Evolutionary conservation across 306 rosid species (phyloP), one percentile per base, ranked within the genome.

Genomic region (Argentina anserina): DNA sequence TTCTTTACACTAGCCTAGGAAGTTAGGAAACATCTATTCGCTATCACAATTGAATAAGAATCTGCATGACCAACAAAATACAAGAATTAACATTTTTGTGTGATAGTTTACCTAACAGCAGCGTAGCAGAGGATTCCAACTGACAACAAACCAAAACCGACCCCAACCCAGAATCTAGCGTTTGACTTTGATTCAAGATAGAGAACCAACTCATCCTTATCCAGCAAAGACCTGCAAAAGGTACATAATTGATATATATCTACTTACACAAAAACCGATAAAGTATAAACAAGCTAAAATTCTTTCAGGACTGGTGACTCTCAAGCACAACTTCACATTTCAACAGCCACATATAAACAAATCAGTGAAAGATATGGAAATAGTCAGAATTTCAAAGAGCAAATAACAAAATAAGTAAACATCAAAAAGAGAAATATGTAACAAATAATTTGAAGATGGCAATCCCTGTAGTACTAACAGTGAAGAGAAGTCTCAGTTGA

Each of bases 121-220:
- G 98, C 87, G 56, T 80, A 94, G 82, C 97, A 87, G 53, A 94
- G 94, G 80, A 91, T 50, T 59, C 90, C 96, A 83, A 89, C 45
- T 33, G 99, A 88, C 55, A 94, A 25, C 8, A 97, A 85, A 81
- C 95, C 87, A 10, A 91, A 87, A 60, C 83, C 47, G 66, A 88
- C 20, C 58, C 97, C 85, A 77, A 86, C 64, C 90, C 93, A 82
- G 76, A 91, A 83, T 67, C 89, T 80, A 55, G 76, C 5, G 71
- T 79, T 94, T 2, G 86, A 67, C 79, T 65, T 82, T 69, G 70
- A 72, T 74, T 88, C 80, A 55, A 91, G 89, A 74, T 89, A 88
- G 56, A 49, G 53, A 75, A 94, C 83, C 93, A 94, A 91, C 85
- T 88, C 88, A 69, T 94, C 95, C 87, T 94, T 91, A 31, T 75